These are phyloP conservation scores for Cercospora brassicicola DNA, from an alignment of 2,329 filamentous ascomycete species.

Conservation along the genomic window DNA sequence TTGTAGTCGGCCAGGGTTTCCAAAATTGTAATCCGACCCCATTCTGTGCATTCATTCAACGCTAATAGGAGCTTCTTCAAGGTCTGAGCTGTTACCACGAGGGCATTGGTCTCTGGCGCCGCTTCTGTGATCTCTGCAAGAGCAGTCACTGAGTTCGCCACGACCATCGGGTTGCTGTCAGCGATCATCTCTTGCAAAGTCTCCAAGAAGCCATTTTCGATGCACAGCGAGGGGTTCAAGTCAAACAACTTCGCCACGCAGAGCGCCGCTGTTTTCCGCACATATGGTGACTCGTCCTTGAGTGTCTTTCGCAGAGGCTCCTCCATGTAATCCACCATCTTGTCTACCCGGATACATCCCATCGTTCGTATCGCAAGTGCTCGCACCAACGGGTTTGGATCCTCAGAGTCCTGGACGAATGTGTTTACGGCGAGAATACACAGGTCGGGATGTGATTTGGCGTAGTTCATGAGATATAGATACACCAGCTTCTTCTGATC, in stretches of 20 bases:
- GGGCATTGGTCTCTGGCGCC: slow-evolving; percentile 83
- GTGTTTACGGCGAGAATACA: slow-evolving; percentile 99
- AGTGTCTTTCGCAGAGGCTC: slow-evolving; percentile 94
- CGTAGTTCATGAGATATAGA: slow-evolving; percentile 98
- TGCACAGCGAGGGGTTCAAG: slow-evolving; percentile 84
- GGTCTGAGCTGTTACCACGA: slow-evolving; percentile 76
- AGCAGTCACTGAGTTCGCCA: slow-evolving; percentile 94
- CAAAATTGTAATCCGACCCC: slow-evolving; percentile 92
- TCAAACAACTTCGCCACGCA: slow-evolving; percentile 98
- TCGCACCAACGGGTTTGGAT: slow-evolving; percentile 92
- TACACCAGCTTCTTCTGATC: slow-evolving; percentile 99
- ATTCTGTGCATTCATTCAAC: slow-evolving; percentile 96
- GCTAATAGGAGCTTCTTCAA: slow-evolving; percentile 96
- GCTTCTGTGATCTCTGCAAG: slow-evolving; percentile 88
- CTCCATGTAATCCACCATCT: slow-evolving; percentile 99
- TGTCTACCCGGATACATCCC: slow-evolving; percentile 97
- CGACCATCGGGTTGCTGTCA: slow-evolving; percentile 98
- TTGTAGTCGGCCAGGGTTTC: slow-evolving; percentile 86
- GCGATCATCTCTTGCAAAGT: slow-evolving; percentile 92
- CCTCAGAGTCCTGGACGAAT: slow-evolving; percentile 98
- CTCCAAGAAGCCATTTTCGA: slow-evolving; percentile 96
- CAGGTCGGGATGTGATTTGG: slow-evolving; percentile 96
- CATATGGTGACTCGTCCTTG: slow-evolving; percentile 95
- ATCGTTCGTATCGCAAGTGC: slow-evolving; percentile 95
- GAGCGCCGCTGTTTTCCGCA: slow-evolving; percentile 95